Base-by-base conservation (phyloP, 1,139 yeast genomes). In the Kluyveromyces marxianus region DNA sequence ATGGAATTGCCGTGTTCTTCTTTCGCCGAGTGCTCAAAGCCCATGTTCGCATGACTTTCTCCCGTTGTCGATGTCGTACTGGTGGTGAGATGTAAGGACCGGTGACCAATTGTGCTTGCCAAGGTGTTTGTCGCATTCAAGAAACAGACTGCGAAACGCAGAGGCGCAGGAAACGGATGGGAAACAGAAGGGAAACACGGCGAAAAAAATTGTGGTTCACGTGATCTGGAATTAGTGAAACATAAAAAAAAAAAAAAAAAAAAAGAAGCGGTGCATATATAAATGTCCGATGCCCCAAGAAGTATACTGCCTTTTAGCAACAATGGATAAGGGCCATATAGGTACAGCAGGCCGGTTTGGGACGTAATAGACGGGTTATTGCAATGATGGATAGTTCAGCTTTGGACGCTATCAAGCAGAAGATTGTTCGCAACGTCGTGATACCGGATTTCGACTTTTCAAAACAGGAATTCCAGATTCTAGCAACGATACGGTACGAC, bases 401-500 rank as follows among this genome's bases (percentile, higher is more conserved):
- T 1, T 25, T 26, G 39, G 39, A 8, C 4, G 39, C 39, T 26
- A 27, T 36, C 14, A 36, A 36, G 39, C 24, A 36, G 14, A 27
- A 10, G 24, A 36, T 36, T 6, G 39, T 29, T 8, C 26, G 26
- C 6, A 30, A 36, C 5, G 26, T 25, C 7, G 26, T 36, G 4
- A 30, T 25, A 5, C 7, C 25, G 24, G 26, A 36, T 25, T 36
- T 37, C 8, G 25, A 37, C 21, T 4, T 37, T 6, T 27, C 25
- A 7, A n/a, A 24, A 7, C 41, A 37, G 33, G 41, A 37, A 6
- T 82, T 84, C 56, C 74, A 79, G 49, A 58, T 85, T 7, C 67
- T 86, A 24, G 75, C 88, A 37, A 81, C 95, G 1, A 73, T 87
- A 26, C 66, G 95, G 41, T 87, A 81, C 55, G 95, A 85, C 55